These are phyloP conservation scores for Millerozyma acaciae DNA, from an alignment of 805 yeast species.

Conservation along the genomic window DNA sequence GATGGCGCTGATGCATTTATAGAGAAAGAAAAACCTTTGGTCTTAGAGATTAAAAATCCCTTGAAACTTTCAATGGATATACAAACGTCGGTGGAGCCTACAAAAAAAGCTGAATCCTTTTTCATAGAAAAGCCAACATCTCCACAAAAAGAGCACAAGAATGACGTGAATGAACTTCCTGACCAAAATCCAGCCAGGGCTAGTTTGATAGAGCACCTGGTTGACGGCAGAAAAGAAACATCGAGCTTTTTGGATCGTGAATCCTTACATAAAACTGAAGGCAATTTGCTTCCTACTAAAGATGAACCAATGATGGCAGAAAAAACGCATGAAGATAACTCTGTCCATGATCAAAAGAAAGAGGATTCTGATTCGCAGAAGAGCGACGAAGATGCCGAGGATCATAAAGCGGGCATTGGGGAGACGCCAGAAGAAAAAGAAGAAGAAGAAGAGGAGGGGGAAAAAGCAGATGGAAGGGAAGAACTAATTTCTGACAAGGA, in stretches of 20 bases:
- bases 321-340: constrained; percentile 1
- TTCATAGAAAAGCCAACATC: too few relatives aligned
- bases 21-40: neutral
- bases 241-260: too few relatives aligned
- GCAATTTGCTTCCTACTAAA: neutral
- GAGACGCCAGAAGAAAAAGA: constrained; percentile 4
- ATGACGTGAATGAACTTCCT: too few relatives aligned
- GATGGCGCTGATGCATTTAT: constrained; percentile 5
- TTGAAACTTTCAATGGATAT: neutral
- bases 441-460: constrained; percentile 4
- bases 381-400: too few relatives aligned
- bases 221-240: too few relatives aligned
- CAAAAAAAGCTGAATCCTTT: too few relatives aligned
- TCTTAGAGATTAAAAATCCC: constrained; percentile 2
- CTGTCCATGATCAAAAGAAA: neutral
- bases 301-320: neutral
- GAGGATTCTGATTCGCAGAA: neutral
- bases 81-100: neutral
- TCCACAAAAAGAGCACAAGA: too few relatives aligned
- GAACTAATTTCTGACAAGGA: too few relatives aligned
- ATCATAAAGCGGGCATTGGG: too few relatives aligned
- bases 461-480: constrained; percentile 3
- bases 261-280: too few relatives aligned
- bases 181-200: too few relatives aligned
- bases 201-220: too few relatives aligned